These are phyloP conservation scores for Chrysoporthe puriensis DNA, from an alignment of 2,329 filamentous ascomycete genomes.

Conservation along the genomic window DNA sequence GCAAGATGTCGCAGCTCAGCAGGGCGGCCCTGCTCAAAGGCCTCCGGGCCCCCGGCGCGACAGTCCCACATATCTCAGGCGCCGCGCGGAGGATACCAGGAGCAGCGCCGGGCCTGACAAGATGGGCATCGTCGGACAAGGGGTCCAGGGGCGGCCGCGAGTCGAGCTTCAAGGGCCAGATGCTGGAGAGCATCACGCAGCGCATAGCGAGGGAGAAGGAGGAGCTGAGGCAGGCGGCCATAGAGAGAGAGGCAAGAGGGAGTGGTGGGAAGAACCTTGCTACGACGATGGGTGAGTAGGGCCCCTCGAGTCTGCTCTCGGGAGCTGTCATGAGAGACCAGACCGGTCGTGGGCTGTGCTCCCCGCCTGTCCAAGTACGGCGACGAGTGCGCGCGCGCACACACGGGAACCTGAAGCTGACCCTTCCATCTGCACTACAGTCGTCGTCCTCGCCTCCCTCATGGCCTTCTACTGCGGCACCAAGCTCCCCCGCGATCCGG, in stretches of 20 bases:
- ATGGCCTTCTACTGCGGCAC: constrained; percentile 64
- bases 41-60: neutral
- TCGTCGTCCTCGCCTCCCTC: constrained; percentile 55
- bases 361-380: too few species aligned
- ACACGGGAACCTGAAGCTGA: neutral
- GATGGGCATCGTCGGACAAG: constrained; percentile 26
- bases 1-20: constrained; percentile 28
- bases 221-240: constrained; percentile 50
- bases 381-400: neutral
- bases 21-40: constrained; percentile 24
- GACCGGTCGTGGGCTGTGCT: neutral
- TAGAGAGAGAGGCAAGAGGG: constrained; percentile 41
- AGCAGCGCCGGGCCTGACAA: constrained; percentile 6
- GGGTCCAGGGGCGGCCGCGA: constrained; percentile 25
- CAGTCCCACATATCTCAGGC: neutral
- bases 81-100: constrained; percentile 15
- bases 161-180: constrained; percentile 54
- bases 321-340: neutral
- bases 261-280: constrained; percentile 47
- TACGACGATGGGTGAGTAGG: constrained; percentile 50
- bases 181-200: constrained; percentile 55
- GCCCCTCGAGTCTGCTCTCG: neutral
- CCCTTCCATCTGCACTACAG: constrained; percentile 38
- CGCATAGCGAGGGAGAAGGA: constrained; percentile 53
- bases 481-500: constrained; percentile 53